Percentiles rank a stretch among this genome's conserved stretches.
Evolutionary conservation across 1,284 basidiomycete genomes (phyloP).

Genomic region (Ganoderma sinense): DNA sequence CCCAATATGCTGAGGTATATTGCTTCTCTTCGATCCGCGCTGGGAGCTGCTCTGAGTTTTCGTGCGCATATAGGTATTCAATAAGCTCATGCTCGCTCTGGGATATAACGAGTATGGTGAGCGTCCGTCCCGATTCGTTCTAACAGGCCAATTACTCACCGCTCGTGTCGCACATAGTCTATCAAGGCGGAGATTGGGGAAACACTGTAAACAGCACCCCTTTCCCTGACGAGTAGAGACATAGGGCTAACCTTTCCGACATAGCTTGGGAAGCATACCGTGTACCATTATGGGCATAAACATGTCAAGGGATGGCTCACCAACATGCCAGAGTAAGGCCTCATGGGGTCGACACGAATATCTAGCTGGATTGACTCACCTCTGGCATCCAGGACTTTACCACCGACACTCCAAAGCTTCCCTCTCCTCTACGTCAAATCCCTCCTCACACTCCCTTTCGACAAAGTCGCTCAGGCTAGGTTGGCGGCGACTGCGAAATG

Average conservation of each 20-base stretch:
- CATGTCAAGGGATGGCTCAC: conserved; percentile 33
- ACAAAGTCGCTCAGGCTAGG: background rate
- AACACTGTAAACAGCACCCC: background rate
- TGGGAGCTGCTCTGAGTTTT: background rate
- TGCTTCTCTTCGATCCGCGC: background rate
- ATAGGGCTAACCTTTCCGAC: background rate
- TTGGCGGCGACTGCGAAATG: conserved; percentile 28
- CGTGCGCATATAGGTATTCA: conserved; percentile 18
- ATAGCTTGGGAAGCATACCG: conserved; percentile 17
- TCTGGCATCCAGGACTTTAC: background rate
- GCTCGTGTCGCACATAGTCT: background rate
- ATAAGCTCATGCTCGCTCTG: conserved; percentile 33
- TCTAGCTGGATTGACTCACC: background rate
- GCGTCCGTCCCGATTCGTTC: background rate
- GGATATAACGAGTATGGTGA: conserved; percentile 36
- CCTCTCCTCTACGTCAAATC: conserved; percentile 3
- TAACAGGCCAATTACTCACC: background rate
- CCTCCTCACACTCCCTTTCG: background rate
- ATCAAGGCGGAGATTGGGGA: conserved; percentile 3
- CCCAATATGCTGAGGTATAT: conserved; percentile 39
- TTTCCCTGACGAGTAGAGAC: background rate
- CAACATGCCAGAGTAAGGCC: conserved; percentile 31
- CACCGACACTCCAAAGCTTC: background rate
- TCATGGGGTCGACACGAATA: background rate
- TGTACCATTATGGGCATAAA: conserved; percentile 23